Percentiles rank a stretch among this genome's conserved stretches.
Conservation (phyloP, 768 basidiomycete genomes). For the Leccinum disarticulatum region DNA sequence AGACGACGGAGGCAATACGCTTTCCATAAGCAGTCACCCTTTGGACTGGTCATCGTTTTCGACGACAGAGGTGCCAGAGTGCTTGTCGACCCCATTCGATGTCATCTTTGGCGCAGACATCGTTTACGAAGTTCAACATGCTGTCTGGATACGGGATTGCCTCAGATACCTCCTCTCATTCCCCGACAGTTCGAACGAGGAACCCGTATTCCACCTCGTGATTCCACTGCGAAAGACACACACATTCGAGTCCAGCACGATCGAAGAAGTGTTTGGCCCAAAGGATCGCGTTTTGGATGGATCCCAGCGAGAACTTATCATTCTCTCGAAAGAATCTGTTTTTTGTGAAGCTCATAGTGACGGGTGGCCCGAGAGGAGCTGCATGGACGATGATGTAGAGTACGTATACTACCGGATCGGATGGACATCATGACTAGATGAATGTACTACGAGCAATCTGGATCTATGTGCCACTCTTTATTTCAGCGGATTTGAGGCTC, state of each 20-base stretch:
- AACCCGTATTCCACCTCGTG: slow-evolving; percentile 61
- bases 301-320: slow-evolving; percentile 38
- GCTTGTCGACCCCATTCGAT: slow-evolving; percentile 43
- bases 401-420: slow-evolving; percentile 75
- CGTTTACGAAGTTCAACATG: slow-evolving; percentile 51
- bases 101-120: slow-evolving; percentile 54
- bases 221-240: slow-evolving; percentile 76
- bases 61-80: slow-evolving; percentile 9
- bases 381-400: slow-evolving; percentile 51
- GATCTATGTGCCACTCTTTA: neutral
- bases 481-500: neutral
- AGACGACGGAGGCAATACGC: neutral
- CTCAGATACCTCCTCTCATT: slow-evolving; percentile 38
- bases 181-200: slow-evolving; percentile 11
- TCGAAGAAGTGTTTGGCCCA: slow-evolving; percentile 55
- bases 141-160: slow-evolving; percentile 45
- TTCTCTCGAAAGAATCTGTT: slow-evolving; percentile 54
- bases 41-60: slow-evolving; percentile 43
- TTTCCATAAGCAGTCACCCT: slow-evolving; percentile 26
- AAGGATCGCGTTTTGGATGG: slow-evolving; percentile 1
- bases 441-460: neutral
- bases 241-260: slow-evolving; percentile 51
- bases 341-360: slow-evolving; percentile 46
- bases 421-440: slow-evolving; percentile 41
- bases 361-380: slow-evolving; percentile 26